Conservation (phyloP, 164 flowering plant genomes). For the Paratinospora sagittata region DNA sequence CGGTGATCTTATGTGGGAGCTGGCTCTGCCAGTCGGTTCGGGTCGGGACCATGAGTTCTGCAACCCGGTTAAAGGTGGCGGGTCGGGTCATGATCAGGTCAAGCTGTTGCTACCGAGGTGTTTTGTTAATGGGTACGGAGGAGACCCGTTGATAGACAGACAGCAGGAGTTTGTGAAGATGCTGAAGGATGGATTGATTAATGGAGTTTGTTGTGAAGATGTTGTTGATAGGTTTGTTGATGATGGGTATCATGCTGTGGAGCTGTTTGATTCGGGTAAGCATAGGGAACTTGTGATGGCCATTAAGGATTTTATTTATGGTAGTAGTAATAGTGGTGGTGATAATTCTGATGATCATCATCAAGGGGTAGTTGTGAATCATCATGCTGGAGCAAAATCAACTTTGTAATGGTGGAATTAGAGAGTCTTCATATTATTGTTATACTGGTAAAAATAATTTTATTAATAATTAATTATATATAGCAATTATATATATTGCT, state of each 20-base stretch:
- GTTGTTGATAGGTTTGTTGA: slow-evolving; percentile 2
- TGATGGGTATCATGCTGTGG: slow-evolving; percentile 11
- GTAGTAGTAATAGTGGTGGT: background rate
- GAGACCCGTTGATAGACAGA: slow-evolving; percentile 44
- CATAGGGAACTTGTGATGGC: background rate
- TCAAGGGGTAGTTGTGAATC: too few relatives aligned
- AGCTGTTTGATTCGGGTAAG: background rate
- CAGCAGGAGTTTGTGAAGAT: slow-evolving; percentile 35
- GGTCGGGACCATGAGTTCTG: slow-evolving; percentile 55
- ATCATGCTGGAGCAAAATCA: too few relatives aligned
- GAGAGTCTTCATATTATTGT: background rate
- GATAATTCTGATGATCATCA: too few relatives aligned
- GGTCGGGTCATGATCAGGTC: background rate
- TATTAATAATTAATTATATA: too few relatives aligned
- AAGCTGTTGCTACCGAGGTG: slow-evolving; percentile 37
- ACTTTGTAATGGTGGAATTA: background rate
- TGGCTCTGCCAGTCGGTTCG: slow-evolving; percentile 42
- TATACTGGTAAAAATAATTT: too few relatives aligned
- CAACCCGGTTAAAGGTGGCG: slow-evolving; percentile 26
- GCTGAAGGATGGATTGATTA: slow-evolving; percentile 30
- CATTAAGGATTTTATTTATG: slow-evolving; percentile 5
- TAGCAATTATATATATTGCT: background rate
- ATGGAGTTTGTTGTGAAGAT: slow-evolving; percentile 5
- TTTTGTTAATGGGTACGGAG: slow-evolving; percentile 34
- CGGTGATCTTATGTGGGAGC: slow-evolving; percentile 44